Evolutionary conservation across 768 basidiomycete genomes (phyloP).

Genomic region (Brasilioporus rufonigricans): DNA sequence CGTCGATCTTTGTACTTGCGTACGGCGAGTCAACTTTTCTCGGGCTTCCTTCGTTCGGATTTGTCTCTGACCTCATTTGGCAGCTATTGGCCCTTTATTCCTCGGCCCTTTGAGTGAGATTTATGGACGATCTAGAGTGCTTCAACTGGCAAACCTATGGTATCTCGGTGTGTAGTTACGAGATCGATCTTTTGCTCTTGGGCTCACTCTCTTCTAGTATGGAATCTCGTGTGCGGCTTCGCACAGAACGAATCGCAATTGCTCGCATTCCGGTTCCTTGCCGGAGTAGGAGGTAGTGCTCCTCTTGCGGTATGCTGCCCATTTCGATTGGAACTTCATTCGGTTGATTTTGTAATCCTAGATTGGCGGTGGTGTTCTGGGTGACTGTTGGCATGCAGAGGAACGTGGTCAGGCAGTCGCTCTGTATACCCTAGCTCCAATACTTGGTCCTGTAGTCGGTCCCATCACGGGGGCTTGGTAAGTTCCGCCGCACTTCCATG

Average conservation of each 20-base stretch:
- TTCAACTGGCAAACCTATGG: constrained; percentile 63
- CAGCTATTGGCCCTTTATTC: constrained; percentile 34
- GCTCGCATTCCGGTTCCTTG: constrained; percentile 65
- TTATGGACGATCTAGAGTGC: constrained; percentile 59
- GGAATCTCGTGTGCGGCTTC: constrained; percentile 65
- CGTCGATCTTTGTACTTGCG: constrained; percentile 57
- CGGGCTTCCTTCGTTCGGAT: not conserved
- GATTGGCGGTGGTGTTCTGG: constrained; percentile 67
- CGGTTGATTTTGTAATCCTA: constrained; percentile 1
- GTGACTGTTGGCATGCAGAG: constrained; percentile 58
- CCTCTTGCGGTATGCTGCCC: constrained; percentile 46
- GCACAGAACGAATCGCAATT: constrained; percentile 55
- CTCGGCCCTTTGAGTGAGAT: constrained; percentile 69
- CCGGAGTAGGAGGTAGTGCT: constrained; percentile 73
- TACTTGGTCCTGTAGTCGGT: too few relatives aligned
- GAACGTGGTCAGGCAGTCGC: too few relatives aligned
- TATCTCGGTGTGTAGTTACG: constrained; percentile 49
- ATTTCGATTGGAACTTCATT: not conserved
- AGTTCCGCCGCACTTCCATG: constrained; percentile 2
- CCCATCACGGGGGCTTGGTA: constrained; percentile 63
- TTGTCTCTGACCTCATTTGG: not conserved
- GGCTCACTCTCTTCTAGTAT: constrained; percentile 35
- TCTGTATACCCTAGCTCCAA: too few relatives aligned
- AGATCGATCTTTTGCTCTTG: not conserved
- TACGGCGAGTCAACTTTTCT: constrained; percentile 43